These are phyloP conservation scores for Ocimum tenuiflorum DNA, from an alignment of 257 asterid species.

Conservation along the genomic window DNA sequence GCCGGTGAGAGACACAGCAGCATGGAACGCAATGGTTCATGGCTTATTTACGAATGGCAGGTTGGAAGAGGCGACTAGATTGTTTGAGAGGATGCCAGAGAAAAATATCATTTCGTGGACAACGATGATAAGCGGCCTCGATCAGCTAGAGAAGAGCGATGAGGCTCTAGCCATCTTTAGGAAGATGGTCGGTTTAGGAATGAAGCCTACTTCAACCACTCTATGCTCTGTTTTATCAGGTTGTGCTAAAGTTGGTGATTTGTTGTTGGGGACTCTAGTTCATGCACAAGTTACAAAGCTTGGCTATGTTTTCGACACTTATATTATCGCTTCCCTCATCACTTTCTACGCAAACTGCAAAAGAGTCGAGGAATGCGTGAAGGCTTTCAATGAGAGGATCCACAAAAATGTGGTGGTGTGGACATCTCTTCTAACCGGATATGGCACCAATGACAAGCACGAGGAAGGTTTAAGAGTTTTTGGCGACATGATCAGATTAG, in stretches of 20 bases:
- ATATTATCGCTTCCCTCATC: conserved; percentile 53
- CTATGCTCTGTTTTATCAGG: conserved; percentile 56
- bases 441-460: conserved; percentile 46
- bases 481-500: conserved; percentile 44
- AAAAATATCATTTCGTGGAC: conserved; percentile 80
- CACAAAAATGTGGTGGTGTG: conserved; percentile 64
- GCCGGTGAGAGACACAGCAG: conserved; percentile 70
- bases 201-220: conserved; percentile 57
- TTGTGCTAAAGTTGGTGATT: conserved; percentile 43
- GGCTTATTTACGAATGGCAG: conserved; percentile 60
- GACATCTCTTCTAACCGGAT: conserved; percentile 88
- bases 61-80: conserved; percentile 42
- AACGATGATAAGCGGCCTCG: conserved; percentile 71
- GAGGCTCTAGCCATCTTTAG: conserved; percentile 48
- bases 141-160: conserved; percentile 52
- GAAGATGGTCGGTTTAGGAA: conserved; percentile 46
- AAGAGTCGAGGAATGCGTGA: conserved; percentile 36
- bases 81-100: conserved; percentile 52
- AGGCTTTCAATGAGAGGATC: conserved; percentile 47
- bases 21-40: conserved; percentile 74
- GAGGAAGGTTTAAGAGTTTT: conserved; percentile 52
- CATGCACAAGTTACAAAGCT: conserved; percentile 51
- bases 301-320: conserved; percentile 47
- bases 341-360: conserved; percentile 67
- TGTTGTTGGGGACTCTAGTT: conserved; percentile 47